These are phyloP conservation scores for Diaporthe sp. DNA, from an alignment of 2,329 filamentous ascomycete species.

Conservation along the genomic window DNA sequence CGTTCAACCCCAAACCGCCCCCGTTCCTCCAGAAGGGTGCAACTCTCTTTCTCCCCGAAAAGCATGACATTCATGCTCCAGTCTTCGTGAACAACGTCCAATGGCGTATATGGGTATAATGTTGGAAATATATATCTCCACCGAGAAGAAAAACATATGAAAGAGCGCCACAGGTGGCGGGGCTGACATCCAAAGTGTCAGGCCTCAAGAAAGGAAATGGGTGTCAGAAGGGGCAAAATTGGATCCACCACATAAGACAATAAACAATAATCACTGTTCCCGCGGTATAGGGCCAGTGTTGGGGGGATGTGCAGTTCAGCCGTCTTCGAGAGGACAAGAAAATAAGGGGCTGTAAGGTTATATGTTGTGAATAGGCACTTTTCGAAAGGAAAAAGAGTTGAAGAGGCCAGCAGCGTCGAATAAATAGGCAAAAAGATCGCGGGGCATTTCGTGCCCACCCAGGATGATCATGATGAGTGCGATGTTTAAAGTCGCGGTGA, in stretches of 20 bases:
- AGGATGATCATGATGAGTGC: not conserved
- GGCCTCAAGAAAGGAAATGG: not conserved
- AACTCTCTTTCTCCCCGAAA: not conserved
- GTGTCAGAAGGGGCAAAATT: not conserved
- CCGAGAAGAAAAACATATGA: constrained; percentile 15
- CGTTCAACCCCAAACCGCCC: not conserved
- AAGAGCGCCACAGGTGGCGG: constrained; percentile 21
- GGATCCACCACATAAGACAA: constrained; percentile 38
- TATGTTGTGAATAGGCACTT: constrained; percentile 34
- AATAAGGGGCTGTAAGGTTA: constrained; percentile 13
- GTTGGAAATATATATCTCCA: constrained; percentile 27
- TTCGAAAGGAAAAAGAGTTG: constrained; percentile 27
- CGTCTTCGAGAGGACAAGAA: not conserved
- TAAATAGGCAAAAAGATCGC: constrained; percentile 35
- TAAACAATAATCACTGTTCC: constrained; percentile 39
- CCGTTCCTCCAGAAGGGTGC: not conserved
- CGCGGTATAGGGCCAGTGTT: constrained; percentile 19
- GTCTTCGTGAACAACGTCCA: constrained; percentile 32
- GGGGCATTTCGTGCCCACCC: constrained; percentile 9
- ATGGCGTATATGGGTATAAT: constrained; percentile 35
- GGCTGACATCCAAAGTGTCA: constrained; percentile 25
- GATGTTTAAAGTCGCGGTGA: not conserved
- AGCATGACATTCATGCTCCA: constrained; percentile 25
- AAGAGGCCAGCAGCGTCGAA: constrained; percentile 35
- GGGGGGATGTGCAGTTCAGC: constrained; percentile 35